A percentile compares a stretch with the other conserved stretches of the same genome.
These are phyloP conservation scores for Metarhizium brunneum DNA, from an alignment of 2,329 filamentous ascomycete species.

Conservation along the genomic window DNA sequence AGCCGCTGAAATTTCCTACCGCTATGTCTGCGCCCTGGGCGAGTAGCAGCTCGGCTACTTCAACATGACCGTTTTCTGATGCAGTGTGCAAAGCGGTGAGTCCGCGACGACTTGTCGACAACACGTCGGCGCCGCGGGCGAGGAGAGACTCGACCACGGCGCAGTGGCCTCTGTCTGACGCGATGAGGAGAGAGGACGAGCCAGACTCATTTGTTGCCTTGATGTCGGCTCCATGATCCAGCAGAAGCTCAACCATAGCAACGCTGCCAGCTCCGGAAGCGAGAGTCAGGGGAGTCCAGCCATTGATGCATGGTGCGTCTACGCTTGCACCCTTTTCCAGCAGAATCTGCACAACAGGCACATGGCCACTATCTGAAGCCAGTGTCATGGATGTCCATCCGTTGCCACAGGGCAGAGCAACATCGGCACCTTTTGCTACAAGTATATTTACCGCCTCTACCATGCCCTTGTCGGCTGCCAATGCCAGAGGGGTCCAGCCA, in stretches of 20 bases:
- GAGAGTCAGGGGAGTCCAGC: constrained; percentile 3
- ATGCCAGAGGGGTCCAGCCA: constrained; percentile 8
- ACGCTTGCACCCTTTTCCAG: constrained; percentile 6
- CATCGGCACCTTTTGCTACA: constrained; percentile 1
- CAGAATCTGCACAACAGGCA: constrained; percentile 3
- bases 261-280: background rate
- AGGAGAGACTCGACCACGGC: background rate
- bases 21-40: background rate
- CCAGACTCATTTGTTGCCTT: background rate
- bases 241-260: constrained; percentile 1
- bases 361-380: constrained; percentile 2
- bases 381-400: constrained; percentile 4
- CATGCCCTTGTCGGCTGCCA: constrained; percentile 7
- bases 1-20: constrained; percentile 2
- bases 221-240: constrained; percentile 1
- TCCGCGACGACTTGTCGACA: background rate
- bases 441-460: constrained; percentile 1
- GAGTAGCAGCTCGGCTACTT: constrained; percentile 1
- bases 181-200: constrained; percentile 1
- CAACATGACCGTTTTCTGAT: background rate
- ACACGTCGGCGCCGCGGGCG: constrained; percentile 1
- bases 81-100: constrained; percentile 1
- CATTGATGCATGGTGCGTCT: constrained; percentile 1
- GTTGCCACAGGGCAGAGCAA: constrained; percentile 2
- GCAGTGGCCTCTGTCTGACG: background rate